Percentiles rank a stretch among this genome's conserved stretches.
Conservation (phyloP, 306 rosid genomes). For the Clitoria ternatea region DNA sequence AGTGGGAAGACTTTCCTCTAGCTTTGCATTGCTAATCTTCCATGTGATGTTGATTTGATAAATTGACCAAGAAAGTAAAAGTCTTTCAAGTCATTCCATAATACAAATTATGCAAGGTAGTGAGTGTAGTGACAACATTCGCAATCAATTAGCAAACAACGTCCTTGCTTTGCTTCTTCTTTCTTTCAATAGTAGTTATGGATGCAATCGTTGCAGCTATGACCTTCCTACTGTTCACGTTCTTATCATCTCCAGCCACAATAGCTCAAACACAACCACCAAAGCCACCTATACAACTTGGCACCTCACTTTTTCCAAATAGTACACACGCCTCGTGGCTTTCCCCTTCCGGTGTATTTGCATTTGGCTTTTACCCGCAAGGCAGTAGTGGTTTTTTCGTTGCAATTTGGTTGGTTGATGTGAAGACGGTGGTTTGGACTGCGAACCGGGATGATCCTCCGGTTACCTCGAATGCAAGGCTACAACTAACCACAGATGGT, state of each 20-base stretch:
- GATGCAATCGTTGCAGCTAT: neutral
- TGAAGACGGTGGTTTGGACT: slow-evolving; percentile 26
- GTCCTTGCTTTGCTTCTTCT: neutral
- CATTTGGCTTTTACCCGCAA: slow-evolving; percentile 32
- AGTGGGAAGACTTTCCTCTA: neutral
- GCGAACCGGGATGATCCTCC: slow-evolving; percentile 31
- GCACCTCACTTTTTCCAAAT: neutral
- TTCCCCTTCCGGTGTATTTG: slow-evolving; percentile 28
- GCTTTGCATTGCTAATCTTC: neutral
- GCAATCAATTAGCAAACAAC: neutral
- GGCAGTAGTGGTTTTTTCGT: neutral
- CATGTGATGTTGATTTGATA: neutral
- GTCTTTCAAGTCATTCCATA: neutral
- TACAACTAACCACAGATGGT: slow-evolving; percentile 24
- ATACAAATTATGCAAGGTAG: neutral
- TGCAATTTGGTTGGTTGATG: slow-evolving; percentile 25
- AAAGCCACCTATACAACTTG: neutral
- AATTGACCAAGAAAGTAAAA: neutral
- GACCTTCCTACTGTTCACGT: neutral
- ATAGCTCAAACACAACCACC: neutral
- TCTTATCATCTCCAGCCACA: neutral
- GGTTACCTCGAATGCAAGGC: slow-evolving; percentile 10
- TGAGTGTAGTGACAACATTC: neutral
- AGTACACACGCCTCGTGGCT: neutral
- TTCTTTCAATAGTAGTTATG: neutral